Conservation (phyloP, 805 yeast genomes). For the Zygosaccharomyces rouxii region DNA sequence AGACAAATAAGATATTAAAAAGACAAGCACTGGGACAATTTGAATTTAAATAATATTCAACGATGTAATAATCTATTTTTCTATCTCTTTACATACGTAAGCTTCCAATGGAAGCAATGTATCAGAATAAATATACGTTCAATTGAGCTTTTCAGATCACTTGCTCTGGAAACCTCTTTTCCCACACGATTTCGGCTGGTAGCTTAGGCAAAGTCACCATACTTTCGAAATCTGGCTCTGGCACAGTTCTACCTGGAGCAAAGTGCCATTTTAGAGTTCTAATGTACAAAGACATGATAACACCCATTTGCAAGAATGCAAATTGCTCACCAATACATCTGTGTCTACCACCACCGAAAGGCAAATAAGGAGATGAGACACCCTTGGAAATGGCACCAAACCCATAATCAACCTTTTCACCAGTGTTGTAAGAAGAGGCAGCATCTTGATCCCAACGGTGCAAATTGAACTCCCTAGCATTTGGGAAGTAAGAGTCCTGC, state of each 20-base stretch:
- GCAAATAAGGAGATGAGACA: conserved; percentile 91
- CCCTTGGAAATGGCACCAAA: conserved; percentile 95
- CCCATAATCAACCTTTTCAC: conserved; percentile 75
- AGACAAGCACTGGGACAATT: background rate
- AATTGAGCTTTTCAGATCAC: conserved; percentile 9
- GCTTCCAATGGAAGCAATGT: background rate
- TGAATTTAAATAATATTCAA: background rate
- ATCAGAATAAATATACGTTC: background rate
- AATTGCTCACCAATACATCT: conserved; percentile 99
- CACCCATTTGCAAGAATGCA: conserved; percentile 90
- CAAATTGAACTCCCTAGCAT: conserved; percentile 69
- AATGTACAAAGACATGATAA: conserved; percentile 69
- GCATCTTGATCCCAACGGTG: conserved; percentile 72
- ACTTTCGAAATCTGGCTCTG: conserved; percentile 72
- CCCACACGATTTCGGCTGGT: conserved; percentile 72
- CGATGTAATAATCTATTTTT: background rate
- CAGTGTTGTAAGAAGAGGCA: conserved; percentile 32
- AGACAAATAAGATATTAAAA: background rate
- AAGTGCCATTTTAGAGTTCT: conserved; percentile 74
- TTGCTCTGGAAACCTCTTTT: conserved; percentile 47
- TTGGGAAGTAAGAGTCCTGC: conserved; percentile 72
- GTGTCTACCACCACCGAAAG: conserved; percentile 99
- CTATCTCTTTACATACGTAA: background rate
- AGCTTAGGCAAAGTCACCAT: conserved; percentile 89
- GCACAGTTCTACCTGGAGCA: conserved; percentile 51